Conservation (phyloP, 495 filamentous ascomycete species). For the Aspergillus bridgeri region DNA sequence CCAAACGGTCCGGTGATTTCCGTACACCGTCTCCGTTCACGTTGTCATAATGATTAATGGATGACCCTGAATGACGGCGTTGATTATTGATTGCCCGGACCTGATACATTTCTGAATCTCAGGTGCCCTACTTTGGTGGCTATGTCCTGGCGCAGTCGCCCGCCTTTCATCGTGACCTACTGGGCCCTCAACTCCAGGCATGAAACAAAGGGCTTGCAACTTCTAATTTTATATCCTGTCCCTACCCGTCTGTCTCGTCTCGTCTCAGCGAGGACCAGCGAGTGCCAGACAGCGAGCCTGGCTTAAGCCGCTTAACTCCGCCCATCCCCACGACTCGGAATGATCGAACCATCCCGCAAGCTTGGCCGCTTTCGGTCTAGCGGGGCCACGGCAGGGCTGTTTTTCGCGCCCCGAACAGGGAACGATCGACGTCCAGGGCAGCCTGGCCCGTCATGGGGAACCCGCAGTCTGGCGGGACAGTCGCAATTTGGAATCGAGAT, state of each 20-base stretch:
- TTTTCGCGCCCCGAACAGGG: neutral
- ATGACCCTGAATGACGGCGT: too few relatives aligned
- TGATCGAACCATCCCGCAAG: neutral
- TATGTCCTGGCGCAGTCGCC: constrained; percentile 1
- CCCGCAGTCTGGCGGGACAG: too few relatives aligned
- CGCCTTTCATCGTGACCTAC: constrained; percentile 1
- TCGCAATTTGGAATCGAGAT: neutral
- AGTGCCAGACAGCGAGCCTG: neutral
- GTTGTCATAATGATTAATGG: constrained; percentile 5
- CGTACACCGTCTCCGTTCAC: neutral
- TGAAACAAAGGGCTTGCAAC: constrained; percentile 13
- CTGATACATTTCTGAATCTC: too few relatives aligned
- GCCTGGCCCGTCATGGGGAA: neutral
- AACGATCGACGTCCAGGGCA: neutral
- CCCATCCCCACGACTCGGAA: neutral
- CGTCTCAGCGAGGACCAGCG: too few relatives aligned
- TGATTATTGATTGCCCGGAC: too few relatives aligned
- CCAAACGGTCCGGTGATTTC: neutral
- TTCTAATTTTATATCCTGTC: neutral
- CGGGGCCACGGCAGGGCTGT: neutral
- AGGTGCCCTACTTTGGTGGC: constrained; percentile 23
- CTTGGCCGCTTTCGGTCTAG: neutral
- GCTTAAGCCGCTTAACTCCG: neutral
- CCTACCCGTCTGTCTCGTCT: neutral
- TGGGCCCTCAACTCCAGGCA: too few relatives aligned